These are phyloP conservation scores for Tillandsia fasciculata DNA, from an alignment of 176 grass and related monocot species.

Conservation along the genomic window DNA sequence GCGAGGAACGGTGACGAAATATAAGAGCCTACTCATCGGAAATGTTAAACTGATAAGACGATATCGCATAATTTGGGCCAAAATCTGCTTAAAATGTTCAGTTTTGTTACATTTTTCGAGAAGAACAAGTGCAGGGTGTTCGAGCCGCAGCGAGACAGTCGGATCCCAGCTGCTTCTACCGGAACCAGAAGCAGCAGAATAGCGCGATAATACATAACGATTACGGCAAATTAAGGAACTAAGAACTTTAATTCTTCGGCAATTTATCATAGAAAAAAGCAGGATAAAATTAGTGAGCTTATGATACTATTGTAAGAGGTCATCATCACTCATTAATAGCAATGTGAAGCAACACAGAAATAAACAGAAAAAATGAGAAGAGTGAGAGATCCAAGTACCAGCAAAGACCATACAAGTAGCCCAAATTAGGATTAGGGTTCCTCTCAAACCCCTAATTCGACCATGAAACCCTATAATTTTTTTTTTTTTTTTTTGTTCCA, in stretches of 20 bases:
- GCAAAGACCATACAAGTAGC: too few relatives aligned
- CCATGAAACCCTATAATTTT: too few relatives aligned
- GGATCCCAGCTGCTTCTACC: constrained; percentile 32
- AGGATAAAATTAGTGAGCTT: too few relatives aligned
- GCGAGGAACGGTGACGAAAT: constrained; percentile 30
- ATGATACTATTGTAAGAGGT: too few relatives aligned
- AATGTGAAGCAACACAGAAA: too few relatives aligned
- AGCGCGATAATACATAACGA: neutral
- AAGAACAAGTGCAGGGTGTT: constrained; percentile 38
- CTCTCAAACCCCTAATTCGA: too few relatives aligned
- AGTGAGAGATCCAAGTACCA: too few relatives aligned
- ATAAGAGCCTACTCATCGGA: constrained; percentile 50
- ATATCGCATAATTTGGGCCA: constrained; percentile 42
- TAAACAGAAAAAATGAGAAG: too few relatives aligned
- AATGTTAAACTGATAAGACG: constrained; percentile 36
- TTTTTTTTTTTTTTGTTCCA: too few relatives aligned
- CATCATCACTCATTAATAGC: too few relatives aligned
- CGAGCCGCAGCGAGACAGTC: constrained; percentile 34
- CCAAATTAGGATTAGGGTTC: too few relatives aligned
- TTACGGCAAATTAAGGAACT: neutral
- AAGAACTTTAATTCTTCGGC: neutral
- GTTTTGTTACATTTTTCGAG: constrained; percentile 35
- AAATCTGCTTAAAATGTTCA: constrained; percentile 29
- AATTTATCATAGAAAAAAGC: neutral
- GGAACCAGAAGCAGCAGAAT: constrained; percentile 11